Evolutionary conservation across 768 basidiomycete genomes (phyloP).

Genomic region (Clavulina sp.): DNA sequence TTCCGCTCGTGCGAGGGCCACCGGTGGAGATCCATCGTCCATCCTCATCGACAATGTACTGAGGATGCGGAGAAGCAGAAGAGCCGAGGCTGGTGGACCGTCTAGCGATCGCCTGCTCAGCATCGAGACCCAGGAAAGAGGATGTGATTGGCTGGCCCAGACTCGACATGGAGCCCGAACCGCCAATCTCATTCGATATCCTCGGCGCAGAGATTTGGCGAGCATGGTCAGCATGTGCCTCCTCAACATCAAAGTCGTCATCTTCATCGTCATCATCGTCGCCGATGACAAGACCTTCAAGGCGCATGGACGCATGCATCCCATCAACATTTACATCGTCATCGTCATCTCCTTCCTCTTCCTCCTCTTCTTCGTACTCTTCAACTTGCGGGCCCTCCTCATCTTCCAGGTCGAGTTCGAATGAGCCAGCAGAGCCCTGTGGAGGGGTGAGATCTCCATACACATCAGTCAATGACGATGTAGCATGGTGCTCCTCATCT

Average conservation of each 20-base stretch:
- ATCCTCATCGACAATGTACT: neutral
- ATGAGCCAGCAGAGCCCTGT: no score
- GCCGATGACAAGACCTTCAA: no score
- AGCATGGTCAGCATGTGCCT: slow-evolving; percentile 21
- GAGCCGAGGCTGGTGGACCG: neutral
- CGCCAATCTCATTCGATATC: neutral
- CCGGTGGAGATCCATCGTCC: no score
- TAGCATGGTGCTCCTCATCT: no score
- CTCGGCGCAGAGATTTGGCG: neutral
- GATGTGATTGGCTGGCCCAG: slow-evolving; percentile 51
- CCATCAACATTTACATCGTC: no score
- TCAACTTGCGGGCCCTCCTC: slow-evolving; percentile 26
- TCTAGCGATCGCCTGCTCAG: neutral
- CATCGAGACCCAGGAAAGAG: slow-evolving; percentile 5
- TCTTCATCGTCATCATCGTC: slow-evolving; percentile 2
- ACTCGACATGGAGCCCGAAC: slow-evolving; percentile 61
- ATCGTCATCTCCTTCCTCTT: slow-evolving; percentile 10
- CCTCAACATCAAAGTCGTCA: slow-evolving; percentile 16
- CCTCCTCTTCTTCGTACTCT: slow-evolving; percentile 28
- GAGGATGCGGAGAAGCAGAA: neutral
- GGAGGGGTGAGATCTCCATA: no score
- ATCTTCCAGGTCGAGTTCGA: no score
- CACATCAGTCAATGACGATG: no score
- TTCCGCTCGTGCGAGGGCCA: no score
- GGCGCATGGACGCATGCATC: no score